Base-by-base conservation (phyloP, 2,329 filamentous ascomycete species). In the Thermoascus crustaceus region DNA sequence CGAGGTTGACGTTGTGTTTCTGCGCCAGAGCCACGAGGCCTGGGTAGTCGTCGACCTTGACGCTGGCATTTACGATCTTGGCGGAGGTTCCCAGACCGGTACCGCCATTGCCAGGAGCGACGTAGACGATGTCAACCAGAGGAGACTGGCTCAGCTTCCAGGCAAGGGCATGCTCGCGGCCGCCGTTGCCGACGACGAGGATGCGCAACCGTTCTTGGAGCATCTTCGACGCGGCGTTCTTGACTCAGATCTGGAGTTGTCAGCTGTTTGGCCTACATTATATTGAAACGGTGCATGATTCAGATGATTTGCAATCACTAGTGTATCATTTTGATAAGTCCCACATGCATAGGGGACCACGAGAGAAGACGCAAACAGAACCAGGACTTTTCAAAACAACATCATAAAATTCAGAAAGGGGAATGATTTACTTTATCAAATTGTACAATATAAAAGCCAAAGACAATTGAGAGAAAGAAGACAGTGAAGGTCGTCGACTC, bases 111-210 rank as follows among this genome's bases (percentile, higher is more conserved):
- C 89, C 89, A 40, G 75, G 75, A 37, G 73, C 73, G 39, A 76
- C 70, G 44, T 63, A 68, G 39, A 96, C 89, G 49, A 78, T 73
- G 52, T 85, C 78, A 42, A 94, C 85, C 30, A 73, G 72, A 26
- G 80, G 71, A 10, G 87, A 94, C 60, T 94, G 82, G 54, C 80
- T 78, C 43, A 96, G 71, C 66, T 93, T 95, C 88, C 88, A 96
- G 26, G 88, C 87, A 44, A 95, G 75, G 30, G 88, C 85, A 64
- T 96, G 87, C 67, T 98, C 91, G 52, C 91, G 80, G 50, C 89
- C 91, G 48, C 91, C 91, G 57, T 89, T 94, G 54, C 91, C 89
- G 47, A 96, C 79, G 44, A 96, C 78, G 44, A 96, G 79, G 49
- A 95, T 73, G 49, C 79, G 75, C 44, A 86, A 71, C 46, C 57